phyloP scores from a whole-genome alignment of 495 filamentous ascomycete genomes.

The Podospora fimiseda region DNA sequence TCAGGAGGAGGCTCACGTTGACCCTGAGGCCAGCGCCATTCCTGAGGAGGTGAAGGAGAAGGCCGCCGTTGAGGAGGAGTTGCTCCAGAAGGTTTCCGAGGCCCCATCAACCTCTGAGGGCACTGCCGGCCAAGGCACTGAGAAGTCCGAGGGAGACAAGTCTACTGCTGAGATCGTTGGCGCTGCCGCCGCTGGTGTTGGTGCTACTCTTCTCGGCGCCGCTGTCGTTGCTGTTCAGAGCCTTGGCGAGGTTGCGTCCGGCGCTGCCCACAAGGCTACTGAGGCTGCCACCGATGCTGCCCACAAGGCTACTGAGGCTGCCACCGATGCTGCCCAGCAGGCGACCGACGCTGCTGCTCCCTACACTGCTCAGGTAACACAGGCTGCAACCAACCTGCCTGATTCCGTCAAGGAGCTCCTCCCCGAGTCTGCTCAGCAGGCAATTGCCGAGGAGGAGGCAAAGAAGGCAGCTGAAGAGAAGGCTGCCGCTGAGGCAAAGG shows the following conservation, averaged over 20 bases:
- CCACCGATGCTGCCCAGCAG: not conserved
- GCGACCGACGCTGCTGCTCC: constrained; percentile 1
- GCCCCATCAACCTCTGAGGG: constrained; percentile 53
- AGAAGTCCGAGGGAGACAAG: constrained; percentile 40
- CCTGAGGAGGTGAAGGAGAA: constrained; percentile 54
- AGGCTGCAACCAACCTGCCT: constrained; percentile 2
- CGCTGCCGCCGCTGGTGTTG: constrained; percentile 34
- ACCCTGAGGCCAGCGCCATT: constrained; percentile 55
- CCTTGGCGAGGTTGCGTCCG: constrained; percentile 27
- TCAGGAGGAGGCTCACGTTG: constrained; percentile 52
- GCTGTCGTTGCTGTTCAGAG: constrained; percentile 29
- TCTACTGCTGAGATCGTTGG: constrained; percentile 36
- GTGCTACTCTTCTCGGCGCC: constrained; percentile 34
- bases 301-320: not conserved
- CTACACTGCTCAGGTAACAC: not conserved
- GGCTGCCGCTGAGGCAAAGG: constrained; percentile 50
- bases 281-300: constrained; percentile 8
- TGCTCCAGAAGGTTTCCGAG: constrained; percentile 51
- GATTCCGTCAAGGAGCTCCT: constrained; percentile 19
- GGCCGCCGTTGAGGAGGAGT: constrained; percentile 54
- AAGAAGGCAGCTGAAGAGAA: constrained; percentile 59
- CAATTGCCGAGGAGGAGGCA: constrained; percentile 18
- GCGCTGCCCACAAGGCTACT: constrained; percentile 11
- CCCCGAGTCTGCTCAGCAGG: constrained; percentile 1
- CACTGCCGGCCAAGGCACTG: constrained; percentile 39